phyloP scores from a whole-genome alignment of 2,329 filamentous ascomycete genomes.

The Sclerotinia trifoliorum region DNA sequence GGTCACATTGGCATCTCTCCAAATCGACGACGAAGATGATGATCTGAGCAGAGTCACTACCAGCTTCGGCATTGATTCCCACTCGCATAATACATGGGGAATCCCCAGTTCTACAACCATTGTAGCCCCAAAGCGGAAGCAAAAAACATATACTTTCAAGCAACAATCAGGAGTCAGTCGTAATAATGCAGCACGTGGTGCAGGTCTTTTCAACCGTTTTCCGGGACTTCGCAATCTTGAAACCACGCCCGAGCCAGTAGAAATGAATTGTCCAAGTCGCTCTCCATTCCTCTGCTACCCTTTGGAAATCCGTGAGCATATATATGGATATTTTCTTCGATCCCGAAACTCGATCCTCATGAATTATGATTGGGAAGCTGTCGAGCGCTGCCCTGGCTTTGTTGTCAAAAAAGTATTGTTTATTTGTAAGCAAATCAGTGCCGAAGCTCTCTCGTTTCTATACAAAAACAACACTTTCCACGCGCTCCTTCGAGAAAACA shows the following conservation, averaged over 20 bases:
- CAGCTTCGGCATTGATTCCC: constrained; percentile 14
- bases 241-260: background rate
- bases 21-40: constrained; percentile 23
- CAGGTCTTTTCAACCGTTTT: background rate
- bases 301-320: constrained; percentile 33
- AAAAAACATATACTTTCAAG: background rate
- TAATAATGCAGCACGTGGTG: background rate
- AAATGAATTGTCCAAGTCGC: constrained; percentile 25
- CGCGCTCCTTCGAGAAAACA: constrained; percentile 28
- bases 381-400: constrained; percentile 25
- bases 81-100: constrained; percentile 23
- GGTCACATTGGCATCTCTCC: constrained; percentile 18
- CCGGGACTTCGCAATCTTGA: background rate
- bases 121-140: constrained; percentile 15
- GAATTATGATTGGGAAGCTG: constrained; percentile 29
- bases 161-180: background rate
- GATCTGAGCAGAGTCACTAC: constrained; percentile 8
- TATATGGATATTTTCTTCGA: constrained; percentile 33
- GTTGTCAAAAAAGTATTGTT: constrained; percentile 25
- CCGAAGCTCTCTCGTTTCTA: constrained; percentile 31
- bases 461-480: constrained; percentile 34
- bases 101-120: background rate
- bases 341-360: constrained; percentile 32
- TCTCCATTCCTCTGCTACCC: constrained; percentile 30
- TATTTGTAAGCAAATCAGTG: constrained; percentile 33